A percentile compares a stretch with the other conserved stretches of the same genome.
Evolutionary conservation across 257 asterid genomes (phyloP).

Genomic region (Parsonsia alboflavescens): DNA sequence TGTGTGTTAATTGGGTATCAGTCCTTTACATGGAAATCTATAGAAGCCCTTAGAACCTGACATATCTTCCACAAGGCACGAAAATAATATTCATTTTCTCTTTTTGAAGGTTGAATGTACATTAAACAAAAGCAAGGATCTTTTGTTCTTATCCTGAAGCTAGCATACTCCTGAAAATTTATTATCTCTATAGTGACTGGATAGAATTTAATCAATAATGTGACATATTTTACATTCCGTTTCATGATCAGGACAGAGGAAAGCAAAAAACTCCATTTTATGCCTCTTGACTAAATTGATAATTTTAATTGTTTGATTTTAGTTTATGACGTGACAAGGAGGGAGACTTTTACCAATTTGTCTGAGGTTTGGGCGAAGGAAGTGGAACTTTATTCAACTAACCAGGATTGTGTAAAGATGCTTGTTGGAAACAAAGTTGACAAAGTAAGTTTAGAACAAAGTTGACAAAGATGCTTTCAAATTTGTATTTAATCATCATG

Average conservation of each 20-base stretch:
- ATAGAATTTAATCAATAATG: not conserved
- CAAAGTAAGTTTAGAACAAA: slow-evolving; percentile 51
- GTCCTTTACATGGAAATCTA: not conserved
- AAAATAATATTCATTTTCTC: not conserved
- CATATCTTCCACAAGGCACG: not conserved
- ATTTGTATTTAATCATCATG: not conserved
- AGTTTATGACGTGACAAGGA: slow-evolving; percentile 92
- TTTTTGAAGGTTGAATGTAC: not conserved
- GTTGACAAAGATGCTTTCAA: slow-evolving; percentile 45
- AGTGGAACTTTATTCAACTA: slow-evolving; percentile 72
- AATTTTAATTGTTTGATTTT: slow-evolving; percentile 11
- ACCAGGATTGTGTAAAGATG: slow-evolving; percentile 80
- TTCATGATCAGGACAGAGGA: not conserved
- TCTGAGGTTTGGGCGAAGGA: slow-evolving; percentile 92
- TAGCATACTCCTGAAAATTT: not conserved
- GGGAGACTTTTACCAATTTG: slow-evolving; percentile 73
- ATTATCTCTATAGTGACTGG: not conserved
- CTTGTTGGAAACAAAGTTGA: slow-evolving; percentile 95
- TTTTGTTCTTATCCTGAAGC: not conserved
- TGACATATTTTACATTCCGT: not conserved
- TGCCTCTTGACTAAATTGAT: slow-evolving; percentile 1
- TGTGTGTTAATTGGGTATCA: not conserved
- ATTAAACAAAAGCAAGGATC: not conserved
- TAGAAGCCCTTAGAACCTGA: not conserved
- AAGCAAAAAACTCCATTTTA: not conserved